Percentiles rank a stretch among this genome's conserved stretches.
Conservation (phyloP, 805 yeast genomes). For the Teunomyces stri region DNA sequence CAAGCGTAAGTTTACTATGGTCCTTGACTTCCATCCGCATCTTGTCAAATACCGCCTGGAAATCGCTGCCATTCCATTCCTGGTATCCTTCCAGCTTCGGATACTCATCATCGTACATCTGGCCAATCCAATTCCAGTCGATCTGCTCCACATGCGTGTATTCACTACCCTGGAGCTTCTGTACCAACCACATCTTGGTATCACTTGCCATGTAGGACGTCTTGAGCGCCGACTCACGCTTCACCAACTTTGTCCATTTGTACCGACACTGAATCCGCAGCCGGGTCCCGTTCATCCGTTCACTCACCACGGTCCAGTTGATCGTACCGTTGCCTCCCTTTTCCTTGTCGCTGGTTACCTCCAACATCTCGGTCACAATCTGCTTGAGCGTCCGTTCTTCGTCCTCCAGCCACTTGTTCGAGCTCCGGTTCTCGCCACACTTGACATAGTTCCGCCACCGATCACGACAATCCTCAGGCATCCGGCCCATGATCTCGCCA, state of each 20-base stretch:
- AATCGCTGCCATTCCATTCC: slow-evolving; percentile 61
- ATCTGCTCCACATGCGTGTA: slow-evolving; percentile 24
- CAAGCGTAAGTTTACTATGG: slow-evolving; percentile 13
- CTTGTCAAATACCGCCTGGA: slow-evolving; percentile 58
- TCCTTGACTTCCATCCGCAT: slow-evolving; percentile 54
- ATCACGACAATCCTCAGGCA: slow-evolving; percentile 98
- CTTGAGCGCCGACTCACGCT: slow-evolving; percentile 47
- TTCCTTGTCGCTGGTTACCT: slow-evolving; percentile 13
- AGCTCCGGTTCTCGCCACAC: slow-evolving; percentile 76
- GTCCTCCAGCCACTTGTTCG: slow-evolving; percentile 73
- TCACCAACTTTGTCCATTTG: slow-evolving; percentile 84
- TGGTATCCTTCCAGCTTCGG: not conserved
- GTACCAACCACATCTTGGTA: slow-evolving; percentile 39
- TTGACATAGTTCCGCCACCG: slow-evolving; percentile 94
- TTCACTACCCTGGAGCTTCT: slow-evolving; percentile 25
- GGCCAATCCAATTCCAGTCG: slow-evolving; percentile 32
- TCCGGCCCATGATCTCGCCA: slow-evolving; percentile 76
- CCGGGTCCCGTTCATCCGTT: slow-evolving; percentile 82
- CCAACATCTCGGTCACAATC: slow-evolving; percentile 52
- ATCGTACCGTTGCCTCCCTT: slow-evolving; percentile 45
- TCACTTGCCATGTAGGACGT: slow-evolving; percentile 29
- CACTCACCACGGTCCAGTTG: slow-evolving; percentile 92
- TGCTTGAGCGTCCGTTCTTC: slow-evolving; percentile 64
- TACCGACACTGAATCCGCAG: slow-evolving; percentile 93
- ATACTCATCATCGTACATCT: slow-evolving; percentile 17